Evolutionary conservation across 129 eudicot species (phyloP), one percentile per base, ranked within the genome.

Genomic region (Flaveria trinervia): DNA sequence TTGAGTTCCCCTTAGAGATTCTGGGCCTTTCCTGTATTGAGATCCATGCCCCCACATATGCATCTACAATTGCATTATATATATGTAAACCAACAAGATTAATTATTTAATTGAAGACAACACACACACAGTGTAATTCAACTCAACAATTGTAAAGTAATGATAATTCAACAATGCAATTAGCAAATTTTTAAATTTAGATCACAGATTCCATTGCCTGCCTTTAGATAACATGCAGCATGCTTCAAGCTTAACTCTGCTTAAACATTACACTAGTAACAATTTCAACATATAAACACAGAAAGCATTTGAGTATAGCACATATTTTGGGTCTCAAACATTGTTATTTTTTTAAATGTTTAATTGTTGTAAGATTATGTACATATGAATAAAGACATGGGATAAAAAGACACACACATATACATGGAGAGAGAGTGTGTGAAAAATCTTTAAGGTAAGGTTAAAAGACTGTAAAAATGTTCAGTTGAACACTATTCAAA

Each of bases 1-100:
- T 68, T 88, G 93, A 55, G 88, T 86, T 39, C 93, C 93, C 36
- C 93, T 72, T 64, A 88, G 82, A 16, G 93, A 88, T 79, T 88
- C 93, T 12, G 93, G 93, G 15, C 93, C 93, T 76, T 85, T 83
- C 46, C 93, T 79, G 81, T 88, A 88, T 15, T 88, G 90, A 14
- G 93, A 88, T 69, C 93, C 93, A 80, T 88, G 93, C 69, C 93
- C 93, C 93, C 93, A 88, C 93, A 88, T 88, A 70, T 88, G 93
- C 93, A 88, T 88, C 93, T 88, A 78, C 81, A 79, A 5, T 25
- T 54, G n/a, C 41, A 23, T 1, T 46, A 4, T 54, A 49, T 30
- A 3, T 54, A 59, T 17, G 41, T 36, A 26, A 45, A 57, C 52
- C 71, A 59, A 78, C 41, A 30, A 44, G 48, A 3, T 52, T 52